Conservation (phyloP, 768 basidiomycete species). For the Agaricus subrufescens region DNA sequence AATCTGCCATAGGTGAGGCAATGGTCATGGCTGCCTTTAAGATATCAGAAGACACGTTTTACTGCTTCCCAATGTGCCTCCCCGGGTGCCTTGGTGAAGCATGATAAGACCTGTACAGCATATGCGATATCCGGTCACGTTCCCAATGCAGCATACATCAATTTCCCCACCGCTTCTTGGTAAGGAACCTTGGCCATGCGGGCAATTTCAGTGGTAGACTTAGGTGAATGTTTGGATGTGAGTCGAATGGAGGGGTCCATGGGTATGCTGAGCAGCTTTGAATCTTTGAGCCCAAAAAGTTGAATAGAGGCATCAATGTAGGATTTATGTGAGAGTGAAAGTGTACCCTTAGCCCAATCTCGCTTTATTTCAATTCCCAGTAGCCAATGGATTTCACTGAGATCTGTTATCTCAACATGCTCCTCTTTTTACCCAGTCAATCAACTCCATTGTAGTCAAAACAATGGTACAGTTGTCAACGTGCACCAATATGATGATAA, state of each 20-base stretch:
- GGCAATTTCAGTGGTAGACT: background rate
- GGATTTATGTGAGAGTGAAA: constrained; percentile 19
- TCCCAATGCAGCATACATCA: constrained; percentile 21
- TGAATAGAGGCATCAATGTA: constrained; percentile 24
- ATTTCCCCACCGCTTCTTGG: constrained; percentile 19
- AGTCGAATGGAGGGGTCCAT: no score
- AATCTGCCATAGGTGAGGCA: no score
- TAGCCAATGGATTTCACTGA: constrained; percentile 21
- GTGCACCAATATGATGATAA: background rate
- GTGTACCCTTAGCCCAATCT: constrained; percentile 11
- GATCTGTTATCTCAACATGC: constrained; percentile 17
- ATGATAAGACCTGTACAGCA: no score
- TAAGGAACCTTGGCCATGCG: constrained; percentile 21
- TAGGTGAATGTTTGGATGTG: no score
- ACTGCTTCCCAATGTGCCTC: no score
- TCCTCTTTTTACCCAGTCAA: constrained; percentile 19
- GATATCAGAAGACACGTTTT: no score
- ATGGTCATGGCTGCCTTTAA: no score
- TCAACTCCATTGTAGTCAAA: constrained; percentile 9
- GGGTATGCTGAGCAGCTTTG: no score
- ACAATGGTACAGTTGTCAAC: constrained; percentile 22
- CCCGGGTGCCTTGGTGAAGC: no score
- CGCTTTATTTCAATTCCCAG: constrained; percentile 24
- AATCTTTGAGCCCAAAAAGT: constrained; percentile 17
- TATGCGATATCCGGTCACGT: constrained; percentile 13